Evolutionary conservation across 805 yeast genomes (phyloP).

Genomic region (Wickerhamomyces alni): DNA sequence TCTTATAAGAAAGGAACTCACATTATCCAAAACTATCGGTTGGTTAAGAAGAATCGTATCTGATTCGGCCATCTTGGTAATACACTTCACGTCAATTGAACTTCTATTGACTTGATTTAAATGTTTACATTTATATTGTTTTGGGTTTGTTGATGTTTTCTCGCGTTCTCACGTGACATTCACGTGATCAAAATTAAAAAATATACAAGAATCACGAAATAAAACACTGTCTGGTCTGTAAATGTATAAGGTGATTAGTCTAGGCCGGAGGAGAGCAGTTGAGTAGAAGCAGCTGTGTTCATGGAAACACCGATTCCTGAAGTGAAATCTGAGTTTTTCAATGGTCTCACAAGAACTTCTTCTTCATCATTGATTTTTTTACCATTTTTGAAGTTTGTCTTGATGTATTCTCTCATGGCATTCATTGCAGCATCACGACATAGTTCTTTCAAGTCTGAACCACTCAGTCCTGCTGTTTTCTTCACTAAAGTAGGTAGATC

Average conservation of each 20-base stretch:
- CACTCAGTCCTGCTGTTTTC: constrained; percentile 72
- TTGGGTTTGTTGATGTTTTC: not conserved
- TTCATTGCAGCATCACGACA: constrained; percentile 91
- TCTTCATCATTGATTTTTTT: constrained; percentile 30
- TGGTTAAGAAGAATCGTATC: constrained; percentile 44
- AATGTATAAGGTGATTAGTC: too few relatives aligned
- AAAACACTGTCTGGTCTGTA: too few relatives aligned
- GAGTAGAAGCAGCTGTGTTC: constrained; percentile 11
- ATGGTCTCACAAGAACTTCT: constrained; percentile 49
- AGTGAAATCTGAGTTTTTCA: constrained; percentile 52
- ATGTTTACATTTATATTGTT: too few relatives aligned
- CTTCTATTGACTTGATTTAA: too few relatives aligned
- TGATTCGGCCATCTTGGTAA: constrained; percentile 5
- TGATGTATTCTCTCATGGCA: constrained; percentile 82
- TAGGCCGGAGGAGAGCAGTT: not conserved
- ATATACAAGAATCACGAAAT: too few relatives aligned
- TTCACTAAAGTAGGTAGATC: constrained; percentile 54
- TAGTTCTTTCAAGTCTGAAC: constrained; percentile 85
- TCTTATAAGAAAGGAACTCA: constrained; percentile 12
- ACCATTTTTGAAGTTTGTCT: constrained; percentile 36
- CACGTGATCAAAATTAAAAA: too few relatives aligned
- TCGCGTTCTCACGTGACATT: too few relatives aligned
- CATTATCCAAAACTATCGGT: constrained; percentile 71
- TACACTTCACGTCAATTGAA: too few relatives aligned
- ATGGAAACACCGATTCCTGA: constrained; percentile 8